Evolutionary conservation across 495 filamentous ascomycete genomes (phyloP).

Genomic region (Penicillium nucicola): DNA sequence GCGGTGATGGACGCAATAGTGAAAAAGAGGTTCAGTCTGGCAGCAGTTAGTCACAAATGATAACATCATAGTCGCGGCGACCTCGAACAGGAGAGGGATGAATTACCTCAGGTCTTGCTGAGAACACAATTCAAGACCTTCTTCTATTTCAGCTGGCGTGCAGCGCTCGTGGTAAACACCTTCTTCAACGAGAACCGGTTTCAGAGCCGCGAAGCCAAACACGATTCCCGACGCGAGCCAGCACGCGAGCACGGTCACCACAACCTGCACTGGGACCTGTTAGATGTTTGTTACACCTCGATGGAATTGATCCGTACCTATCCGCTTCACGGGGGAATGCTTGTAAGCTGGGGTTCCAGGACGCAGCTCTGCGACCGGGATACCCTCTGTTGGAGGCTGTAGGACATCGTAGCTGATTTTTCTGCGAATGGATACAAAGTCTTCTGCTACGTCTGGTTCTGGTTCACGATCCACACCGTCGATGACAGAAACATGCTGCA

Average conservation of each 20-base stretch:
- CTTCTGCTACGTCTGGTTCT: slow-evolving; percentile 15
- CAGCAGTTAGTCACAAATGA: background rate
- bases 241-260: slow-evolving; percentile 57
- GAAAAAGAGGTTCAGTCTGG: slow-evolving; percentile 66
- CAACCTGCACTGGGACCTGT: slow-evolving; percentile 51
- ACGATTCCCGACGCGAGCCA: slow-evolving; percentile 66
- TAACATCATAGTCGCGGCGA: background rate
- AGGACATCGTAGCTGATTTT: slow-evolving; percentile 35
- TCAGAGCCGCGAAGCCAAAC: slow-evolving; percentile 73
- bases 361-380: slow-evolving; percentile 18
- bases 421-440: slow-evolving; percentile 18
- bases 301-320: slow-evolving; percentile 30
- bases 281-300: slow-evolving; percentile 1
- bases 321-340: slow-evolving; percentile 49
- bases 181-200: slow-evolving; percentile 64
- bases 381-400: slow-evolving; percentile 11
- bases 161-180: slow-evolving; percentile 63
- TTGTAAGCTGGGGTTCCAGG: slow-evolving; percentile 44
- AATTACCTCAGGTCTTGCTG: slow-evolving; percentile 62
- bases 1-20: slow-evolving; percentile 87
- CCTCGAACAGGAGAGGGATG: too few relatives aligned
- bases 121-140: slow-evolving; percentile 53
- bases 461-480: slow-evolving; percentile 40
- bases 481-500: slow-evolving; percentile 39
- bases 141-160: slow-evolving; percentile 38